These are phyloP conservation scores for Pichia sp. DNA, from an alignment of 1,139 yeast species.

Conservation along the genomic window DNA sequence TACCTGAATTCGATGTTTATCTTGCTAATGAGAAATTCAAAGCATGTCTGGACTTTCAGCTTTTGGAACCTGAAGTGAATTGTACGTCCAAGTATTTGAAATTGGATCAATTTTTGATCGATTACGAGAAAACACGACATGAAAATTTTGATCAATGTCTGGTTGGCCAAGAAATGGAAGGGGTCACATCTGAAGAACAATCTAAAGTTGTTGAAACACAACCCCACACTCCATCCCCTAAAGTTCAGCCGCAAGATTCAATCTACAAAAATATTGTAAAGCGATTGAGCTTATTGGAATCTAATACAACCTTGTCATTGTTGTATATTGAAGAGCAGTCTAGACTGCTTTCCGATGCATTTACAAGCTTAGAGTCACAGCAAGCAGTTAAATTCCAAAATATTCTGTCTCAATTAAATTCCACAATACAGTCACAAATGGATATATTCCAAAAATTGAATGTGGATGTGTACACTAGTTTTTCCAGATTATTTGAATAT, in stretches of 20 bases:
- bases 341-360: constrained; percentile 65
- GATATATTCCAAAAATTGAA: constrained; percentile 37
- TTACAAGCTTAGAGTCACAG: constrained; percentile 59
- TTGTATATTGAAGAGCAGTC: constrained; percentile 86
- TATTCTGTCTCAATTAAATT: constrained; percentile 54
- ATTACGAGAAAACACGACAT: constrained; percentile 30
- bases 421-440: constrained; percentile 50
- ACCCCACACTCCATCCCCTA: background rate
- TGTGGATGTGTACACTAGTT: constrained; percentile 35
- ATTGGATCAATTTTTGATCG: constrained; percentile 44
- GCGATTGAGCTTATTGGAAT: constrained; percentile 65
- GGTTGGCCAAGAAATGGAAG: constrained; percentile 30
- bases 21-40: background rate
- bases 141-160: constrained; percentile 30
- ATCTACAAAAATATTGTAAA: constrained; percentile 84
- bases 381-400: constrained; percentile 57
- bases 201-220: background rate
- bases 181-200: background rate
- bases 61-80: background rate
- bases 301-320: constrained; percentile 75
- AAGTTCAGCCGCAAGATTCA: constrained; percentile 65
- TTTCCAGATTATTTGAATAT: constrained; percentile 35
- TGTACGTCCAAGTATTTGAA: constrained; percentile 12
- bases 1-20: constrained; percentile 11
- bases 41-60: constrained; percentile 4